Conservation (phyloP, 495 filamentous ascomycete genomes). For the Penicillium chermesinum region DNA sequence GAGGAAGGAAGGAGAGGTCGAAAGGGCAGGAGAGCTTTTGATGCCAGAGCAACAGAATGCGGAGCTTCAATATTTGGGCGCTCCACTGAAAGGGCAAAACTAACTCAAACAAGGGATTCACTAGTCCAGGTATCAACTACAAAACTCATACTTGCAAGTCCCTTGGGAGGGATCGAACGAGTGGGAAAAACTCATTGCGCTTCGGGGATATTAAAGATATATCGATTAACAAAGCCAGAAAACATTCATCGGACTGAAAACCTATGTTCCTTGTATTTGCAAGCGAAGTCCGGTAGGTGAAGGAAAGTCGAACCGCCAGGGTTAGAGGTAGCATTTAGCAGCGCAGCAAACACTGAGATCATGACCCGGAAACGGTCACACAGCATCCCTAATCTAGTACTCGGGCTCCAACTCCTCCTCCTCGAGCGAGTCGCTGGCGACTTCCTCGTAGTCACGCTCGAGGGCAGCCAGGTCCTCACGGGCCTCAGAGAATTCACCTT, state of each 20-base stretch:
- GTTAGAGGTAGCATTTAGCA: constrained; percentile 24
- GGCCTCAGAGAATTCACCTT: constrained; percentile 98
- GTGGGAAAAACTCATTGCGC: constrained; percentile 39
- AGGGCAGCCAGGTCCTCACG: constrained; percentile 96
- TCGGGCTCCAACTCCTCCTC: constrained; percentile 86
- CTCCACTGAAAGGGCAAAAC: too few species aligned
- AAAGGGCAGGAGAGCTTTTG: too few species aligned
- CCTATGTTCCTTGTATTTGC: constrained; percentile 44
- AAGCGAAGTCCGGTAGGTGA: constrained; percentile 26
- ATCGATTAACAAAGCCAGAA: constrained; percentile 42
- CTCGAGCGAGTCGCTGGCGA: constrained; percentile 91
- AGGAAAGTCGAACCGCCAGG: constrained; percentile 22
- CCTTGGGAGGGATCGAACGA: constrained; percentile 24
- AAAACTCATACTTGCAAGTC: not conserved
- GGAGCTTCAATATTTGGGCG: too few species aligned
- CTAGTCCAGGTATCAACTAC: not conserved
- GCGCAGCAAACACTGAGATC: constrained; percentile 20
- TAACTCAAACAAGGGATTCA: too few species aligned
- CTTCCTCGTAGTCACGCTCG: constrained; percentile 99
- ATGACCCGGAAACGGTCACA: constrained; percentile 18
- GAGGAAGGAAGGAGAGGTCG: too few species aligned
- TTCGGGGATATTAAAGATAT: constrained; percentile 48
- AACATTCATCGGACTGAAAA: constrained; percentile 38
- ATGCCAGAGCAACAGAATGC: too few species aligned
- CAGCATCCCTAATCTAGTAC: constrained; percentile 63